Percentiles rank a stretch among this genome's conserved stretches.
Evolutionary conservation across 2,329 filamentous ascomycete species (phyloP).

Genomic region (Clathrospora elynae): DNA sequence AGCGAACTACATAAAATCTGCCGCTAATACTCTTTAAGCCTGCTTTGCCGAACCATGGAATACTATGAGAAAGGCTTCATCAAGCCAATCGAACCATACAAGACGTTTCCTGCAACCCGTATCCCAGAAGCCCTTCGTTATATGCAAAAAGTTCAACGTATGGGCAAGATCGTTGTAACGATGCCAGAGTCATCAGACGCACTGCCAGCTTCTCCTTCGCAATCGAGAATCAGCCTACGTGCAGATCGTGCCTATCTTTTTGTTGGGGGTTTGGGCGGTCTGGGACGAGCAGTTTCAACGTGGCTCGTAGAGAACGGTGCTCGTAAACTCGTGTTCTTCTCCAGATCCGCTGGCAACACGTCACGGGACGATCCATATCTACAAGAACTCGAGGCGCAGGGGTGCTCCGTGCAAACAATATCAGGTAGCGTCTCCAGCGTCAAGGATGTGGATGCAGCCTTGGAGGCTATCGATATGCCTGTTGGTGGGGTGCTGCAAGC

Average conservation of each 20-base stretch:
- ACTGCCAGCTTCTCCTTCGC: background rate
- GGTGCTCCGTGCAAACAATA: constrained; percentile 16
- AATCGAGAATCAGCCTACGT: background rate
- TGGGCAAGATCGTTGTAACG: constrained; percentile 1
- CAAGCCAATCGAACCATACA: constrained; percentile 11
- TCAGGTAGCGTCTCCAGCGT: no score
- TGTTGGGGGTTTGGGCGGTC: constrained; percentile 31
- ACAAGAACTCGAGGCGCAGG: constrained; percentile 11
- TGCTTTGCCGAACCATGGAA: background rate
- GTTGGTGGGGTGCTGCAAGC: no score
- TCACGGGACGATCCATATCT: constrained; percentile 10
- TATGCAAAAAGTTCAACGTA: constrained; percentile 4
- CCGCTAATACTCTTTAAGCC: background rate
- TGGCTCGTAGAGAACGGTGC: constrained; percentile 31
- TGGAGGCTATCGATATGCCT: no score
- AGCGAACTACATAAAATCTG: background rate
- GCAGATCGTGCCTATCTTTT: constrained; percentile 25
- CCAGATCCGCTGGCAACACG: constrained; percentile 14
- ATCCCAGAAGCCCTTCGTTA: background rate
- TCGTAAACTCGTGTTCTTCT: constrained; percentile 20
- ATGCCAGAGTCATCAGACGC: background rate
- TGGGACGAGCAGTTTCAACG: constrained; percentile 19
- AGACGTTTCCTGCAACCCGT: constrained; percentile 21
- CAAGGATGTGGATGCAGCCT: no score
- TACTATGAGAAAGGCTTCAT: constrained; percentile 11